Conservation (phyloP, 2,329 filamentous ascomycete species). For the Cladorrhinum sp. region DNA sequence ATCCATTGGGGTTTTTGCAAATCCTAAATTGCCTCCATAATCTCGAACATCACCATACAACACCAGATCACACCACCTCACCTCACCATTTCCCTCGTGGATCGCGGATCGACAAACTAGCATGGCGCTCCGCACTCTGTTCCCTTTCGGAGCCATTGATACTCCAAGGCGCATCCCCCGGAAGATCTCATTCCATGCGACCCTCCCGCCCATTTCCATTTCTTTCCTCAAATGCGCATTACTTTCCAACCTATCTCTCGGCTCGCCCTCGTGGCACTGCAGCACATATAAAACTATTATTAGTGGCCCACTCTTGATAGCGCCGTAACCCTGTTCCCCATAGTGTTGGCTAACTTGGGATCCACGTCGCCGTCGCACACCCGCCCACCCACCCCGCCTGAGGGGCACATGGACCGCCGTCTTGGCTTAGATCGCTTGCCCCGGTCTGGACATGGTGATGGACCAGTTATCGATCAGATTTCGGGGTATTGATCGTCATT, state of each 20-base stretch:
- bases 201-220: constrained; percentile 14
- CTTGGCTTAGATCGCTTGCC: constrained; percentile 24
- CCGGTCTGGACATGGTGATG: constrained; percentile 14
- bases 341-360: constrained; percentile 23
- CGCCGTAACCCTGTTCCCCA: constrained; percentile 13
- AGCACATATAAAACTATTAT: constrained; percentile 27
- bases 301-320: constrained; percentile 24
- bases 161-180: constrained; percentile 21
- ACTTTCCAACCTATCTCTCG: not conserved
- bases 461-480: constrained; percentile 11
- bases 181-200: constrained; percentile 23
- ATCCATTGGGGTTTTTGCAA: not conserved
- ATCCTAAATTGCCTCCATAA: not conserved
- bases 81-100: not conserved
- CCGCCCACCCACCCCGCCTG: constrained; percentile 10
- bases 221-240: constrained; percentile 6
- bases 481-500: constrained; percentile 13
- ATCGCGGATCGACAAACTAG: constrained; percentile 8
- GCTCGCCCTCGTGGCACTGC: constrained; percentile 29
- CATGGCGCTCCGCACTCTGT: constrained; percentile 10
- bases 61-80: constrained; percentile 6
- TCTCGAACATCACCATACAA: not conserved
- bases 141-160: constrained; percentile 15
- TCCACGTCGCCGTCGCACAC: constrained; percentile 24
- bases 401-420: constrained; percentile 6